Evolutionary conservation across 441 rosid species (phyloP).

Genomic region (Euphorbia neoarborescens): DNA sequence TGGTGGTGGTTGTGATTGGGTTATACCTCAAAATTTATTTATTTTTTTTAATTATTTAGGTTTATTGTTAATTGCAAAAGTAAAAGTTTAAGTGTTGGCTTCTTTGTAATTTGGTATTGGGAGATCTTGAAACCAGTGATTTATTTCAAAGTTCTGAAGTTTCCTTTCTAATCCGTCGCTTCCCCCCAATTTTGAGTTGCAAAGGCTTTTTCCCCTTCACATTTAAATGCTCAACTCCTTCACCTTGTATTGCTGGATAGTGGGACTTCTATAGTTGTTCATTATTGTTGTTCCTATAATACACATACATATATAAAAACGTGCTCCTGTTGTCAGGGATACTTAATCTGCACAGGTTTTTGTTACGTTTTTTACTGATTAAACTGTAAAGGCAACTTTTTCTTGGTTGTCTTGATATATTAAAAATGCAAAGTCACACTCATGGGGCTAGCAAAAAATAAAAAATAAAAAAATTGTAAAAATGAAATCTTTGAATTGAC

Average conservation of each 20-base stretch:
- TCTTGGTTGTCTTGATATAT: background rate
- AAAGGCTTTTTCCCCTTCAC: background rate
- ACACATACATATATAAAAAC: background rate
- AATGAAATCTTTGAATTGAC: background rate
- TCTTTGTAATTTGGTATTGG: background rate
- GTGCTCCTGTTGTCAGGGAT: background rate
- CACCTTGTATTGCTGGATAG: background rate
- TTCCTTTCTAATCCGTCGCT: background rate
- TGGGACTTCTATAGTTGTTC: background rate
- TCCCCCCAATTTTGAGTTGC: background rate
- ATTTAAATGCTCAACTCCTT: background rate
- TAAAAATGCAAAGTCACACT: background rate
- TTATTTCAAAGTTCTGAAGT: background rate
- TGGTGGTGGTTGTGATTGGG: slow-evolving; percentile 21
- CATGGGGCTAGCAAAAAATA: no score
- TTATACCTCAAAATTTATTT: slow-evolving; percentile 2
- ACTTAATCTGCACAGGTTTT: background rate
- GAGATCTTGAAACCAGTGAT: background rate
- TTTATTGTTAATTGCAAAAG: background rate
- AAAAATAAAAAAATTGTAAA: background rate
- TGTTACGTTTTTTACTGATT: background rate
- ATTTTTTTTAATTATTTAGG: background rate
- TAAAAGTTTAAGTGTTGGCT: background rate
- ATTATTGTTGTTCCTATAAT: background rate
- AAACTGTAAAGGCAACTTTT: background rate